Evolutionary conservation across 352 stramenopile species (phyloP).

Genomic region (Phytophthora multivora): DNA sequence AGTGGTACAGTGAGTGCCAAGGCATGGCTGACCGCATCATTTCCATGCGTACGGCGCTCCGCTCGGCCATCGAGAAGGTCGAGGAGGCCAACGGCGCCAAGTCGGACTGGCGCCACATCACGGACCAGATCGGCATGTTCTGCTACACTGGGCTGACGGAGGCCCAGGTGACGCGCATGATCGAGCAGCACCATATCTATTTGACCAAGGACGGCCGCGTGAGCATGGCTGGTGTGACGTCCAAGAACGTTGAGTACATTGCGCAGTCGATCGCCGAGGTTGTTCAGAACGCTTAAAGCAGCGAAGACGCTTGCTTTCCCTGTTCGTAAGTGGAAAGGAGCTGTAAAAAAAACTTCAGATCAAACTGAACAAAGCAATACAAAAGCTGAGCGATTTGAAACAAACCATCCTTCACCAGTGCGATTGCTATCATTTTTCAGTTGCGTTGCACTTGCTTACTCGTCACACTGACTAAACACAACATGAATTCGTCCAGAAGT

Average conservation of each 20-base stretch:
- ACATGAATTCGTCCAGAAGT: constrained; percentile 8
- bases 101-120: constrained; percentile 97
- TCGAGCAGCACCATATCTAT: constrained; percentile 97
- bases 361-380: constrained; percentile 16
- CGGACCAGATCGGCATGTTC: constrained; percentile 99
- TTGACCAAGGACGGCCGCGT: constrained; percentile 98
- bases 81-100: constrained; percentile 79
- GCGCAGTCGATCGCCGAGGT: constrained; percentile 95
- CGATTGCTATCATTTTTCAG: constrained; percentile 8
- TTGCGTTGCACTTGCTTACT: constrained; percentile 1
- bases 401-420: neutral
- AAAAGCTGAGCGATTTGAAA: constrained; percentile 19
- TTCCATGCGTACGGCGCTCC: constrained; percentile 91
- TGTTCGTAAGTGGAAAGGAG: constrained; percentile 11
- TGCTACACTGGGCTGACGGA: constrained; percentile 97
- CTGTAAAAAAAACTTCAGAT: constrained; percentile 21
- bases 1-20: constrained; percentile 96
- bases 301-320: constrained; percentile 3
- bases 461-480: constrained; percentile 13
- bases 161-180: constrained; percentile 94
- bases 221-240: constrained; percentile 97
- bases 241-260: constrained; percentile 97
- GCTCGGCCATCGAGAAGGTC: constrained; percentile 80
- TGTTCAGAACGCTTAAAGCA: constrained; percentile 76
- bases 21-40: constrained; percentile 96